Base-by-base conservation (phyloP, 768 basidiomycete species). In the Tephrocybe sp. region DNA sequence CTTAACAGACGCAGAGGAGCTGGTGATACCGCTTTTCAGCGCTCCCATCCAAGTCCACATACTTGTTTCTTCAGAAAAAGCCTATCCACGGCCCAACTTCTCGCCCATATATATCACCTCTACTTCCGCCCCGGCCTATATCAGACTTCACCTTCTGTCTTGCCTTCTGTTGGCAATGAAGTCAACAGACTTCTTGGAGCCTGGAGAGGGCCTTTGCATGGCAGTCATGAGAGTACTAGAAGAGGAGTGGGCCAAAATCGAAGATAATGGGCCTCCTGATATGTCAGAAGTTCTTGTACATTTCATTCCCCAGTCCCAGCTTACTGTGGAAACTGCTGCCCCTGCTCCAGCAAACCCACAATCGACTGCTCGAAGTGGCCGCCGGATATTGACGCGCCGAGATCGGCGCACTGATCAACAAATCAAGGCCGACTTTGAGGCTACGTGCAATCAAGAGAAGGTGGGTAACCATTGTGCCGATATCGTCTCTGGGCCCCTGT, bases 101-200 rank as follows among this genome's bases (percentile, higher is more conserved):
- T 79, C 85, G 0, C 82, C 90, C 0, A 80, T 94, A 68, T 96
- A 86, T 63, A 63, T 96, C 45, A 78, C 85, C 1, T 92, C 90
- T 1, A 60, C 69, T 0, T 77, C 80, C 1, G 72, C 87, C 4
- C 80, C 94, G 0, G 79, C 91, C 1, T 96, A 96, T 64, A 72
- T 95, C 47, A 84, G 91, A 18, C 78, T 96, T 4, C 85, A 95
- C 60, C 76, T 97, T n/a, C 75, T 91, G 27, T 78, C 84, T 4
- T 70, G 71, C 21, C 70, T 93, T 16, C 71, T 93, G n/a, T 45
- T 63, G 5, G 78, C 75, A 9, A 76, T 88, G 65, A 69, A 78
- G 44, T 66, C 67, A 5, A 74, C 73, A 2, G 73, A 77, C 18
- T 80, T 89, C 32, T 63, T 84, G n/a, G 79, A 85, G 49, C 64